Conservation (phyloP, 371 early-diverging fungal genomes). For the Mucor mucedo region DNA sequence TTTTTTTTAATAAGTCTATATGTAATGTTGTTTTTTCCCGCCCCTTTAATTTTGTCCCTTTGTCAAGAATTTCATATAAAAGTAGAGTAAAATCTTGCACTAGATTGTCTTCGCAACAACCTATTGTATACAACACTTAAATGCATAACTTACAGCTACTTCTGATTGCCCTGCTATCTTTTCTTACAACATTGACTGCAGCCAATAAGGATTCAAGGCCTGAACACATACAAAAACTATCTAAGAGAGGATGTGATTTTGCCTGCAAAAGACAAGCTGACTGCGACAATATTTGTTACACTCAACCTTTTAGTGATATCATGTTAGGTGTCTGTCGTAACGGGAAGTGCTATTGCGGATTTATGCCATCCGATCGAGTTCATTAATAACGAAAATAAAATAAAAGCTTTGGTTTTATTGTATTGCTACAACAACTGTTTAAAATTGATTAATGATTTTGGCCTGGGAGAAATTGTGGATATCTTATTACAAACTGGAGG, state of each 20-base stretch:
- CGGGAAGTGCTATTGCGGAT: constrained; percentile 22
- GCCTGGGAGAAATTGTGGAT: too few relatives aligned
- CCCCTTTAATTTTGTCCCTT: too few relatives aligned
- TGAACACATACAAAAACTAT: constrained; percentile 9
- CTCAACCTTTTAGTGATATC: background rate
- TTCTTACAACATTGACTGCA: background rate
- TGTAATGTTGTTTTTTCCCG: too few relatives aligned
- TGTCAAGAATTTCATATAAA: background rate
- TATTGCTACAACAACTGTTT: too few relatives aligned
- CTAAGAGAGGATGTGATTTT: constrained; percentile 22
- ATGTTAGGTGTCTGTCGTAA: constrained; percentile 23
- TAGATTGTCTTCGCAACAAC: too few relatives aligned
- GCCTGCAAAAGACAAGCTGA: constrained; percentile 4
- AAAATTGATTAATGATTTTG: too few relatives aligned
- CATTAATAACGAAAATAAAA: too few relatives aligned
- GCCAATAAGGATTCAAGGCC: background rate
- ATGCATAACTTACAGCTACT: background rate
- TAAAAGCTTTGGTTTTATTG: too few relatives aligned
- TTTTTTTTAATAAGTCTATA: too few relatives aligned
- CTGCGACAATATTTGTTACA: constrained; percentile 15
- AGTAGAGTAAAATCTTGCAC: background rate
- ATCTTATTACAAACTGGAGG: too few relatives aligned
- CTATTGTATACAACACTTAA: too few relatives aligned
- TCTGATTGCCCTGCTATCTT: background rate
- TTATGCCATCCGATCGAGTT: constrained; percentile 1